phyloP scores from a whole-genome alignment of 495 filamentous ascomycete species.

The Pseudomonodictys pantanalensis region DNA sequence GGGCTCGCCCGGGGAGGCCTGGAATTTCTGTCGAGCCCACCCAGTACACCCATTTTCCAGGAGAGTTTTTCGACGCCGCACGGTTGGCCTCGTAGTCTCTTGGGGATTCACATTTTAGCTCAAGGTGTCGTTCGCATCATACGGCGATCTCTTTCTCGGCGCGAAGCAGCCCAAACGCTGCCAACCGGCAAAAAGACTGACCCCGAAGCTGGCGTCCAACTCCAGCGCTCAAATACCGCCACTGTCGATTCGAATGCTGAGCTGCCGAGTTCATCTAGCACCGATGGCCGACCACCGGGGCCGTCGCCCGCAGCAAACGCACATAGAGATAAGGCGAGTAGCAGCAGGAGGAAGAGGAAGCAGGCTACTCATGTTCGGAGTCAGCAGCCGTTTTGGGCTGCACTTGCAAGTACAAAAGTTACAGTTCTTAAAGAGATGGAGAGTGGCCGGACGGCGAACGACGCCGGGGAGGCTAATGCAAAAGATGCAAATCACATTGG shows the following conservation, averaged over 20 bases:
- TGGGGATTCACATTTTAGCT: conserved; percentile 38
- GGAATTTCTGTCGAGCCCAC: conserved; percentile 31
- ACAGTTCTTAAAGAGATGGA: conserved; percentile 91
- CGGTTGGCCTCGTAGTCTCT: conserved; percentile 27
- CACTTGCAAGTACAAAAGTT: conserved; percentile 89
- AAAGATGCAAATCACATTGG: conserved; percentile 78
- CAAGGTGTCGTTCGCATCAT: conserved; percentile 38
- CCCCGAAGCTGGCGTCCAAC: conserved; percentile 37
- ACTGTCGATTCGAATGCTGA: conserved; percentile 42
- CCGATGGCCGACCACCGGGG: conserved; percentile 52
- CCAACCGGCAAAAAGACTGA: conserved; percentile 38
- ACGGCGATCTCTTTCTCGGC: conserved; percentile 35
- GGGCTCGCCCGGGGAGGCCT: conserved; percentile 36
- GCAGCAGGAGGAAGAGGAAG: conserved; percentile 79
- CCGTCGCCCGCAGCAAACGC: conserved; percentile 50
- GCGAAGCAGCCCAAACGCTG: conserved; percentile 21
- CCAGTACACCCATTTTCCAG: conserved; percentile 22
- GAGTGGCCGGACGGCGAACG: conserved; percentile 70
- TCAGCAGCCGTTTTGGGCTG: conserved; percentile 90
- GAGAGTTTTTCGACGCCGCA: conserved; percentile 29
- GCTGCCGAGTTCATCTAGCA: conserved; percentile 48
- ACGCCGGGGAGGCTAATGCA: conserved; percentile 70
- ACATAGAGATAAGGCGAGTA: conserved; percentile 54
- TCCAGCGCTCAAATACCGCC: conserved; percentile 27
- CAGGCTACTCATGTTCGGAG: conserved; percentile 86